phyloP scores from a whole-genome alignment of 495 filamentous ascomycete genomes.

The Tuber melanosporum region DNA sequence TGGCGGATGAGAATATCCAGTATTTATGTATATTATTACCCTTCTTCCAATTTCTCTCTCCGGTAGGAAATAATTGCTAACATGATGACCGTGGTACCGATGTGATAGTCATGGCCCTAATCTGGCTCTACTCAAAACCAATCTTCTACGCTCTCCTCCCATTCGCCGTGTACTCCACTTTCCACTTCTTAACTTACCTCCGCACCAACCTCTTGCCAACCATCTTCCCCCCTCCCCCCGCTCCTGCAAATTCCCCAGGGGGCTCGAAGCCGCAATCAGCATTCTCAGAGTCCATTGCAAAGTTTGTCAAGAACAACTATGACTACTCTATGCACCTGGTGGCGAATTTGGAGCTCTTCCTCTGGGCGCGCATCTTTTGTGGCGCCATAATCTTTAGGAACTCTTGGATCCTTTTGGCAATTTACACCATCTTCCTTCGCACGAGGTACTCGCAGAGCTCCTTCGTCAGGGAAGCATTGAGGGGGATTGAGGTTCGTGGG shows the following conservation, averaged over 20 bases:
- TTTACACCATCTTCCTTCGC: conserved; percentile 91
- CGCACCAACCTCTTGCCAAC: conserved; percentile 65
- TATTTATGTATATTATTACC: conserved; percentile 75
- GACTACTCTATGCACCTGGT: conserved; percentile 81
- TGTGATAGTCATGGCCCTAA: conserved; percentile 73
- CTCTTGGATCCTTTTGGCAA: conserved; percentile 74
- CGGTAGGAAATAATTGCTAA: background rate
- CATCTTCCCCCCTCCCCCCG: conserved; percentile 45
- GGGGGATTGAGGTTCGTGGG: conserved; percentile 61
- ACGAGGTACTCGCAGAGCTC: conserved; percentile 81
- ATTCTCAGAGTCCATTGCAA: conserved; percentile 68
- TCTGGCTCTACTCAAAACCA: conserved; percentile 91
- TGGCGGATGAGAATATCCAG: conserved; percentile 91
- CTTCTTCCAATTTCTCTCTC: background rate
- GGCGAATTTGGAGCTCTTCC: conserved; percentile 63
- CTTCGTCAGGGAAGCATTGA: conserved; percentile 78
- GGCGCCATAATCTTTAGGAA: conserved; percentile 80
- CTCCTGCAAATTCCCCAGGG: conserved; percentile 45
- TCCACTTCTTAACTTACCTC: conserved; percentile 87
- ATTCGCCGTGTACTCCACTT: conserved; percentile 93
- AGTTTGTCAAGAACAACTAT: conserved; percentile 97
- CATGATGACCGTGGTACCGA: background rate
- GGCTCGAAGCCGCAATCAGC: conserved; percentile 61
- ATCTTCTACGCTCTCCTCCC: conserved; percentile 83
- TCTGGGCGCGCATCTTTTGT: conserved; percentile 75